Conservation (phyloP, 768 basidiomycete species). For the Panellus pusillus region DNA sequence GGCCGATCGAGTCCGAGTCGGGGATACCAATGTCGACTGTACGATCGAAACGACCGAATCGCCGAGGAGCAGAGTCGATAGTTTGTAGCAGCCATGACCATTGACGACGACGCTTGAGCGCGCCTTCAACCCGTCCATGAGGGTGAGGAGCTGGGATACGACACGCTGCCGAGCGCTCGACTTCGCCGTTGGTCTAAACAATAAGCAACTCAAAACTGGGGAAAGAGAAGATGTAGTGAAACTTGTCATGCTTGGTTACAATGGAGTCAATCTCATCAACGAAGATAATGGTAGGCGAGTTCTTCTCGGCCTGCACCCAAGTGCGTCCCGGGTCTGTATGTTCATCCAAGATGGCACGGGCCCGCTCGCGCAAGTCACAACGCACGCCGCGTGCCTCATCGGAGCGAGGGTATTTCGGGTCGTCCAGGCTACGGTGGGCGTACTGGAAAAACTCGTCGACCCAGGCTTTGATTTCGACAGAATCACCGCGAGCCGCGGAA, state of each 20-base stretch:
- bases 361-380: conserved; percentile 47
- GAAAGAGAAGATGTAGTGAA: no score
- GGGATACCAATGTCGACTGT: conserved; percentile 99
- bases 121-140: no score
- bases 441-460: conserved; percentile 53
- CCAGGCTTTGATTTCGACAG: conserved; percentile 48
- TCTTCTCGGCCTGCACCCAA: no score
- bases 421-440: conserved; percentile 45
- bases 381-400: conserved; percentile 45
- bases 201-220: no score
- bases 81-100: conserved; percentile 99
- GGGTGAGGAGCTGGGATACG: no score
- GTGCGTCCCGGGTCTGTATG: conserved; percentile 42
- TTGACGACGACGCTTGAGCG: conserved; percentile 99
- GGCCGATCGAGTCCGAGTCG: conserved; percentile 97
- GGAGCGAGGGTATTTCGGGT: conserved; percentile 52
- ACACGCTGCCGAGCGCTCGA: no score
- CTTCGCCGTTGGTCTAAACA: no score
- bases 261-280: conserved; percentile 99
- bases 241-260: conserved; percentile 99
- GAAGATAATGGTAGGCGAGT: conserved; percentile 99
- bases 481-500: conserved; percentile 52
- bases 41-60: no score
- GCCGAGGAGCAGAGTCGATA: conserved; percentile 96
- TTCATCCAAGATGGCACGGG: conserved; percentile 48